Evolutionary conservation across 495 filamentous ascomycete genomes (phyloP), one percentile per base, ranked within the genome.

Genomic region (Bryoglossum gracile): DNA sequence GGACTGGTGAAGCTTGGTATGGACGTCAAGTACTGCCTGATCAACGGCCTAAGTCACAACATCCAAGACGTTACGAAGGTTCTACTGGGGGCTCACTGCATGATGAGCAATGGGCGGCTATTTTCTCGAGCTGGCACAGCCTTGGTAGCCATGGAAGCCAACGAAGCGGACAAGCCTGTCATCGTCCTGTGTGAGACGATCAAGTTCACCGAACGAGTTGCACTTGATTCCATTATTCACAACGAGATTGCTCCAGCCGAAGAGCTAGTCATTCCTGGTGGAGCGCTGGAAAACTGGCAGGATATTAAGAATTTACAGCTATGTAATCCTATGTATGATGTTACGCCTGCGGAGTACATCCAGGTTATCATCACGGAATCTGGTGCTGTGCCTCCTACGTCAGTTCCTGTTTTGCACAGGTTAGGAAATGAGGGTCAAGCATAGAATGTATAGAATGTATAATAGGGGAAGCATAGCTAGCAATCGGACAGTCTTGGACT

Each of bases 151-250:
- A 86, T 92, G 75, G 82, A 80, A 21, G 92, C 90, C 18, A 81
- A 83, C 50, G 80, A 83, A 39, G 66, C 71, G 13, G 77, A 78
- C 39, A 77, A 88, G 26, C 87, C 89, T 2, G 90, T 98, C 32
- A 82, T 91, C 25, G 88, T 94, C 3, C 86, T 87, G 50, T 96
- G 89, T 63, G 91, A 98, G 72, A 89, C 84, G 2, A 80, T 98
- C 69, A 98, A 97, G 65, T 95, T 95, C 66, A 90, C 87, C 18
- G 92, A 95, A 56, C 80, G 83, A 45, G 87, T 95, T 3, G 84
- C 87, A 8, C 77, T 94, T 0, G 92, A 95, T 65, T 86, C 86
- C 26, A 89, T 98, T 53, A 89, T 92, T 18, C 81, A 83, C 43
- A 97, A 98, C 65, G 92, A 98, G 70, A 82, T 96, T 49, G 89